phyloP scores from a whole-genome alignment of 2,329 filamentous ascomycete genomes.

The Bisporella sp. region DNA sequence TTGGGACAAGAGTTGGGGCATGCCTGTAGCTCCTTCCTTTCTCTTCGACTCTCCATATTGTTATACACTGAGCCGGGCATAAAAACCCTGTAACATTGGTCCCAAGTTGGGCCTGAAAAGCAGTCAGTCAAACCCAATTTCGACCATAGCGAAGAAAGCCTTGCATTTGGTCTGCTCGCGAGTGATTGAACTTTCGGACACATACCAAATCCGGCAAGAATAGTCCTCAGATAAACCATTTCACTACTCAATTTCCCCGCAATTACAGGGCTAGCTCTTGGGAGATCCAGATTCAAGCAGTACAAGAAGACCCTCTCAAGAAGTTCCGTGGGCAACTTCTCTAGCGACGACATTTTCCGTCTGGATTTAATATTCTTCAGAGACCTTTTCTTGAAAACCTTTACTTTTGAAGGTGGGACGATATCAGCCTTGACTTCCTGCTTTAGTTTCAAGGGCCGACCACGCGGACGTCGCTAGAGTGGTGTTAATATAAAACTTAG shows the following conservation, averaged over 20 bases:
- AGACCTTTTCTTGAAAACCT: constrained; percentile 9
- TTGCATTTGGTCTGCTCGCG: no score
- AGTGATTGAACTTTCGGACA: neutral
- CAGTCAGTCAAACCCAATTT: no score
- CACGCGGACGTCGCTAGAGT: constrained; percentile 10
- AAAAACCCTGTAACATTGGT: constrained; percentile 4
- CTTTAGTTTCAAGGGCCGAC: constrained; percentile 14
- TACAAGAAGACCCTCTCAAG: constrained; percentile 23
- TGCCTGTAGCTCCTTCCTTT: constrained; percentile 4
- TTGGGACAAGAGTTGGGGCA: neutral
- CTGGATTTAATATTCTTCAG: constrained; percentile 23
- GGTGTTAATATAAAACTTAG: neutral
- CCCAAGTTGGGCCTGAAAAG: constrained; percentile 15
- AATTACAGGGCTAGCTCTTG: constrained; percentile 23
- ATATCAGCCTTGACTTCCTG: neutral
- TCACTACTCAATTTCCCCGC: constrained; percentile 23
- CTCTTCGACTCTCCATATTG: no score
- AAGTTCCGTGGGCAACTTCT: constrained; percentile 25
- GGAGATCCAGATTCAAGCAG: constrained; percentile 22
- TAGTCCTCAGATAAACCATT: constrained; percentile 16
- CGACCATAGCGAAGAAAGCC: no score
- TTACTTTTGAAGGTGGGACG: neutral
- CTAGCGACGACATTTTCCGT: constrained; percentile 22
- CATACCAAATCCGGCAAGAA: constrained; percentile 20
- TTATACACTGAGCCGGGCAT: no score